Evolutionary conservation across 768 basidiomycete species (phyloP).

Genomic region (Boletus rufocinnamomeus): DNA sequence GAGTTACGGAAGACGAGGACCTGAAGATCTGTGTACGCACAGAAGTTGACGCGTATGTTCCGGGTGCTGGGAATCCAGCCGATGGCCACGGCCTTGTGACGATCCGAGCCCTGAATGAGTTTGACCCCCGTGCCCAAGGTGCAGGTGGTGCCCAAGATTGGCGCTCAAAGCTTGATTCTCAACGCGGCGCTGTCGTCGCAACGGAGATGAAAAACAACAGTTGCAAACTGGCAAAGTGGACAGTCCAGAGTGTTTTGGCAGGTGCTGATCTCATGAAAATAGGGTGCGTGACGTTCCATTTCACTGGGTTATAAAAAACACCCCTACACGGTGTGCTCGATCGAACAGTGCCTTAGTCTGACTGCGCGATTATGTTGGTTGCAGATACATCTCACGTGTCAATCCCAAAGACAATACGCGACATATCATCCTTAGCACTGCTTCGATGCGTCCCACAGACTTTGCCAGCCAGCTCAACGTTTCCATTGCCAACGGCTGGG

Average conservation of each 20-base stretch:
- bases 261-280: slow-evolving; percentile 98
- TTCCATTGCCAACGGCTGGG: slow-evolving; percentile 95
- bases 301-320: background rate
- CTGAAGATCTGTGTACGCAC: slow-evolving; percentile 91
- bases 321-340: background rate
- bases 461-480: slow-evolving; percentile 96
- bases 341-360: slow-evolving; percentile 5
- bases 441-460: slow-evolving; percentile 91
- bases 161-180: slow-evolving; percentile 94
- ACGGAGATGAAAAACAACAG: slow-evolving; percentile 99
- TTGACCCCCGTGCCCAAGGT: slow-evolving; percentile 87
- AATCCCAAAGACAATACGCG: slow-evolving; percentile 94
- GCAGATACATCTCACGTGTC: slow-evolving; percentile 91
- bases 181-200: slow-evolving; percentile 96
- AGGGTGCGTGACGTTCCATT: slow-evolving; percentile 59
- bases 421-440: slow-evolving; percentile 93
- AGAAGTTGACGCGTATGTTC: slow-evolving; percentile 90
- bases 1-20: slow-evolving; percentile 88
- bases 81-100: slow-evolving; percentile 82
- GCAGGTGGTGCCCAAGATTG: slow-evolving; percentile 98
- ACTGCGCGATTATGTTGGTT: slow-evolving; percentile 15
- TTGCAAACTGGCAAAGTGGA: slow-evolving; percentile 96
- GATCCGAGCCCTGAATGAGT: slow-evolving; percentile 95
- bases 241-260: slow-evolving; percentile 91
- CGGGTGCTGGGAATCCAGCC: slow-evolving; percentile 57